A percentile compares a stretch with the other conserved stretches of the same genome.
These are phyloP conservation scores for Podila minutissima DNA, from an alignment of 192 early-diverging fungal species.

Conservation along the genomic window DNA sequence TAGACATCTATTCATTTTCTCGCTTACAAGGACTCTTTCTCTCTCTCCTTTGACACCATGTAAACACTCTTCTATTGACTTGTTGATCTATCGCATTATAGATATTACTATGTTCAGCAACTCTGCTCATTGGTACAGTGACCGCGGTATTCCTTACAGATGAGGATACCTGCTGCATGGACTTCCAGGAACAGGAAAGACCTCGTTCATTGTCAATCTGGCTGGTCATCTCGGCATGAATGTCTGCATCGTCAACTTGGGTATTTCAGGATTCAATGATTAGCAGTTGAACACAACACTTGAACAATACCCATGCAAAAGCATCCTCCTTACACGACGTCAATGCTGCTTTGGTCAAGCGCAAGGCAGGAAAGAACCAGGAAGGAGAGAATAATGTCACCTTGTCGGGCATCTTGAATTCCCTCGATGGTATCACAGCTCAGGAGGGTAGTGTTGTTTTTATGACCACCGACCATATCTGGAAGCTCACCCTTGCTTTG, in stretches of 20 bases:
- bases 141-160: conserved; percentile 62
- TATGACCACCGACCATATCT: conserved; percentile 61
- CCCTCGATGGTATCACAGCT: conserved; percentile 62
- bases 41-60: too few relatives aligned
- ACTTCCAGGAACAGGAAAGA: conserved; percentile 65
- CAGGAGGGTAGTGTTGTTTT: conserved; percentile 62
- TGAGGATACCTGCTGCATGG: conserved; percentile 63
- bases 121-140: conserved; percentile 56
- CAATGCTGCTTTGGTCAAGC: conserved; percentile 35
- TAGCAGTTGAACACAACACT: conserved; percentile 50
- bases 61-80: too few relatives aligned
- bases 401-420: conserved; percentile 59
- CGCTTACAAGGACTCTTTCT: too few relatives aligned
- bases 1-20: too few relatives aligned
- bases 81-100: too few relatives aligned
- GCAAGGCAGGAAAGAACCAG: conserved; percentile 40
- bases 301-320: conserved; percentile 53
- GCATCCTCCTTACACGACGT: conserved; percentile 66
- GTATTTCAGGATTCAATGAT: conserved; percentile 54
- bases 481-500: conserved; percentile 56
- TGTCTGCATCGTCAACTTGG: conserved; percentile 59
- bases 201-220: conserved; percentile 59
- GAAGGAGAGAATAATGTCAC: conserved; percentile 40
- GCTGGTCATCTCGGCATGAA: conserved; percentile 63
- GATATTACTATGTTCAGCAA: conserved; percentile 58